Base-by-base conservation (phyloP, 2,329 filamentous ascomycete species). In the Ophiocordyceps camponoti-saundersi region DNA sequence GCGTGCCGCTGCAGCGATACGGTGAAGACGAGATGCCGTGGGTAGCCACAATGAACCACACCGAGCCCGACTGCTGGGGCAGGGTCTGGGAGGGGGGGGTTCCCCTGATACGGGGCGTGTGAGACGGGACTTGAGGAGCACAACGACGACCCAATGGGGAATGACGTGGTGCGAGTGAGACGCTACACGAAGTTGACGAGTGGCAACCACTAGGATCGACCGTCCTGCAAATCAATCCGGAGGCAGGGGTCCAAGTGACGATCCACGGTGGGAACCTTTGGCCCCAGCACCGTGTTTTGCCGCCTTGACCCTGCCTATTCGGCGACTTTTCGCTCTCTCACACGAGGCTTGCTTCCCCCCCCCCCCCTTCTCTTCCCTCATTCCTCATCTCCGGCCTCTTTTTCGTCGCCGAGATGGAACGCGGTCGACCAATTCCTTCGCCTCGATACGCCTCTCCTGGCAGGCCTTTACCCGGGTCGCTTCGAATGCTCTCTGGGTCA, bases 1-100 rank as follows among this genome's bases (percentile, higher is more conserved):
- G 80, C 61, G 63, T 89, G 7, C 88, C 88, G 0, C 60, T 94
- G 26, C 75, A 76, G 44, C 66, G 67, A 7, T 94, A 95, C 56
- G 65, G 59, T 0, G 52, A 61, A 8, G 60, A 63, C 5, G 85
- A 93, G 56, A 65, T 72, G 44, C 87, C 88, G 1, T 95, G 88
- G 89, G 85, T 83, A 49, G 81, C 82, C 3, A 79, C 75, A 2
- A 65, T 70, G 55, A 57, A 56, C 1, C 72, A 89, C 56, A 48
- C 50, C 0, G 73, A 80, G 56, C 75, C 73, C 13, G 85, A 90
- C 63, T 77, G 76, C 66, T 67, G 58, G 53, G 74, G 73, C 1
- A 54, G 55, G 41, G 48, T 52, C 15, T 77, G 73, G 61, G 44
- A 45, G 39, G 43, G 34, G 36, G 36, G 16, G 36, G 11, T 6